Percentiles rank a stretch among this genome's conserved stretches.
Evolutionary conservation across 306 rosid genomes (phyloP).

Genomic region (Vicia sativa): DNA sequence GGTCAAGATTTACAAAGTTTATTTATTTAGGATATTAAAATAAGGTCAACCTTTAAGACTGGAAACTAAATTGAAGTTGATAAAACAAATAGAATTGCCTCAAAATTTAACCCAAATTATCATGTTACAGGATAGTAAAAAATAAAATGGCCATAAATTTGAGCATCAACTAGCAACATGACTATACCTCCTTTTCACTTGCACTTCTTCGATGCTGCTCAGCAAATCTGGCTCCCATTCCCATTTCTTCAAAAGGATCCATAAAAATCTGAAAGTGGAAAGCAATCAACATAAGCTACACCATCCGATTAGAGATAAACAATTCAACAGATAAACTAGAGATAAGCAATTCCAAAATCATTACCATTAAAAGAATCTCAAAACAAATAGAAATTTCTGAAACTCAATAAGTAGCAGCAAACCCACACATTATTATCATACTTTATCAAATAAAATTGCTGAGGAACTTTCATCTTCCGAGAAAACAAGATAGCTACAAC

Average conservation of each 20-base stretch:
- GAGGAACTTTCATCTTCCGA: conserved; percentile 32
- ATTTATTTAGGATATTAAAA: conserved; percentile 21
- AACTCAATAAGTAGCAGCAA: conserved; percentile 23
- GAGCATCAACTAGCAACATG: conserved; percentile 33
- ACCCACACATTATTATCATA: conserved; percentile 21
- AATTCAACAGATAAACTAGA: background rate
- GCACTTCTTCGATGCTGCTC: conserved; percentile 83
- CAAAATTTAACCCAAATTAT: conserved; percentile 27
- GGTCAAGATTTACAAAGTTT: conserved; percentile 20
- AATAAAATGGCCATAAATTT: conserved; percentile 28
- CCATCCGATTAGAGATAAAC: conserved; percentile 20
- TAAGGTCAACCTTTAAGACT: conserved; percentile 20
- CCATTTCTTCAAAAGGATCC: conserved; percentile 95
- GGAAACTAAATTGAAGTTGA: conserved; percentile 9
- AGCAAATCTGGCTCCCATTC: conserved; percentile 66
- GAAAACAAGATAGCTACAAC: conserved; percentile 10
- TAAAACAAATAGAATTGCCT: conserved; percentile 11
- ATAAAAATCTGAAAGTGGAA: conserved; percentile 59
- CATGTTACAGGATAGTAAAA: conserved; percentile 29
- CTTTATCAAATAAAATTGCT: conserved; percentile 21
- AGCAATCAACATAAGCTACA: conserved; percentile 33
- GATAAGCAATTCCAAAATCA: conserved; percentile 22
- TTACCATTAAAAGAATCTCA: conserved; percentile 25
- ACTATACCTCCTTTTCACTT: conserved; percentile 78
- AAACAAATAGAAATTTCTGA: conserved; percentile 22